Evolutionary conservation across 768 basidiomycete species (phyloP).

Genomic region (Hortiboletus flavorubellus): DNA sequence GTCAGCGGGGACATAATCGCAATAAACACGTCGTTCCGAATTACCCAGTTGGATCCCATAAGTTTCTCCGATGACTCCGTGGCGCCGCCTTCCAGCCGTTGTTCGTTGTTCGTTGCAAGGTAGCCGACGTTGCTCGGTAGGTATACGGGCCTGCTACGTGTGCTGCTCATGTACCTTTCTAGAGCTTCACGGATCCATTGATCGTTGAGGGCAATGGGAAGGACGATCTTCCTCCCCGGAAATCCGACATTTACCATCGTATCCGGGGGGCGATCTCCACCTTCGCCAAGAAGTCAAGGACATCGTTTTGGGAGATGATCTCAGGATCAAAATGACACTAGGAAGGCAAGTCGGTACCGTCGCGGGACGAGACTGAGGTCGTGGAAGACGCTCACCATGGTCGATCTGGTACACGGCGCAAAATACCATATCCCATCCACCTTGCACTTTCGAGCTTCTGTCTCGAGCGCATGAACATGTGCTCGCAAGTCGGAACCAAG

Average conservation of each 20-base stretch:
- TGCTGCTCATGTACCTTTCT: conserved; percentile 53
- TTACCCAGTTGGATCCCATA: conserved; percentile 49
- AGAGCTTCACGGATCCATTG: conserved; percentile 54
- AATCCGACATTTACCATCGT: conserved; percentile 42
- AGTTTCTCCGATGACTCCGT: conserved; percentile 46
- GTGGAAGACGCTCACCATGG: conserved; percentile 41
- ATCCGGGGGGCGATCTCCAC: conserved; percentile 39
- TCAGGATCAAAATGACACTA: conserved; percentile 51
- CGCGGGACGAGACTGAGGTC: background rate
- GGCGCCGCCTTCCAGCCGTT: conserved; percentile 50
- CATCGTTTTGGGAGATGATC: conserved; percentile 38
- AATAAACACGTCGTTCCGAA: background rate
- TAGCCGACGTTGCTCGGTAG: conserved; percentile 69
- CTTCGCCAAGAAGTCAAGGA: conserved; percentile 41
- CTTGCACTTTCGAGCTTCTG: conserved; percentile 31
- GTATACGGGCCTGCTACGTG: conserved; percentile 57
- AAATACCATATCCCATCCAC: conserved; percentile 38
- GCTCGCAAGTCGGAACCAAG: conserved; percentile 54
- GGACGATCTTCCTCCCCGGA: conserved; percentile 49
- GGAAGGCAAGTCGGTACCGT: background rate
- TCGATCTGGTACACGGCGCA: conserved; percentile 54
- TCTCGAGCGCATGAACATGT: conserved; percentile 55
- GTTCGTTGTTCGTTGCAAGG: conserved; percentile 62
- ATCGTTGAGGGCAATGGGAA: conserved; percentile 65
- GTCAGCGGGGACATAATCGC: background rate